Conservation (phyloP, 2,329 filamentous ascomycete species). For the Laburnicola sp. region DNA sequence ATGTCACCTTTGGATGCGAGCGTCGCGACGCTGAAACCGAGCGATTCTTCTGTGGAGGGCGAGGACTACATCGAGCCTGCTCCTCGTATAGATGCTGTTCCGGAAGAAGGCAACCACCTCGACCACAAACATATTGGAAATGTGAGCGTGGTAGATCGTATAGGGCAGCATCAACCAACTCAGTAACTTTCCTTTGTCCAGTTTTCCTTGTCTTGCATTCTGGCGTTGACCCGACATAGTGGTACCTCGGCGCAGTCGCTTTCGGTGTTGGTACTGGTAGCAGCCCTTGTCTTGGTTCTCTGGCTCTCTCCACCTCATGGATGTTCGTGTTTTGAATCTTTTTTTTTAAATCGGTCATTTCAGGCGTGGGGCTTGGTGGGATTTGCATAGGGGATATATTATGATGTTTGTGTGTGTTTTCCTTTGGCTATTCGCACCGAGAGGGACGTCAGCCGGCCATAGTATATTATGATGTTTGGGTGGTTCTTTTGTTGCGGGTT, state of each 20-base stretch:
- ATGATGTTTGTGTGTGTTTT: too few relatives aligned
- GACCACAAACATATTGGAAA: slow-evolving; percentile 43
- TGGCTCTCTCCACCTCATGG: neutral
- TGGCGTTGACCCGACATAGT: neutral
- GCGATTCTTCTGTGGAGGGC: slow-evolving; percentile 13
- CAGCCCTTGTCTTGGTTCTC: neutral
- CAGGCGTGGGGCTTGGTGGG: too few relatives aligned
- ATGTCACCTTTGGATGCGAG: slow-evolving; percentile 29
- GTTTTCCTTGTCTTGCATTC: slow-evolving; percentile 4
- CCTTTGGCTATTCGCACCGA: too few relatives aligned
- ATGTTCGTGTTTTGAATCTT: too few relatives aligned
- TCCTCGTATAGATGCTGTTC: slow-evolving; percentile 27
- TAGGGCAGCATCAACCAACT: slow-evolving; percentile 33
- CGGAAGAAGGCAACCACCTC: slow-evolving; percentile 23
- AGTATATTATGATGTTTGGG: too few relatives aligned
- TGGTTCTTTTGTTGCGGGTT: too few relatives aligned
- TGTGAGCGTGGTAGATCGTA: slow-evolving; percentile 31
- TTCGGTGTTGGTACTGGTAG: neutral
- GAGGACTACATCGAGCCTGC: slow-evolving; percentile 34
- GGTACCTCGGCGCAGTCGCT: neutral
- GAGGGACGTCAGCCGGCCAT: too few relatives aligned
- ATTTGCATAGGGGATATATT: too few relatives aligned
- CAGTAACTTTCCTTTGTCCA: slow-evolving; percentile 26
- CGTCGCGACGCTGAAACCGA: slow-evolving; percentile 33
- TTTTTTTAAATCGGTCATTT: too few relatives aligned